phyloP scores from a whole-genome alignment of 192 early-diverging fungal species.

The Mortierella hygrophila region DNA sequence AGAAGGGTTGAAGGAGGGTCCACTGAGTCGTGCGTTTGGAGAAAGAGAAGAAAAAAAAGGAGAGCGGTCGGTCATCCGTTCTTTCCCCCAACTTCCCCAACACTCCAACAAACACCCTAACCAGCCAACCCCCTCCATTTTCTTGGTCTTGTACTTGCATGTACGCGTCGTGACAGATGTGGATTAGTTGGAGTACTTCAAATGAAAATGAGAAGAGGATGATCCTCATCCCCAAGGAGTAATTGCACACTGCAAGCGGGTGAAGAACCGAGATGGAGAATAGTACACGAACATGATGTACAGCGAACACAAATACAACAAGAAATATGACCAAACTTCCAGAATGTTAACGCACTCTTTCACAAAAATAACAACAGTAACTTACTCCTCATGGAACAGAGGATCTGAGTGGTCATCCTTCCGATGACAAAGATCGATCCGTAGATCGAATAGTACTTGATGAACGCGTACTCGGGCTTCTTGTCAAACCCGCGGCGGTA shows the following conservation, averaged over 20 bases:
- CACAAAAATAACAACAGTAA: neutral
- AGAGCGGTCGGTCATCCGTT: neutral
- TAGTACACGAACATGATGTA: neutral
- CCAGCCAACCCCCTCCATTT: neutral
- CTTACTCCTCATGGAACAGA: constrained; percentile 49
- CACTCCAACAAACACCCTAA: neutral
- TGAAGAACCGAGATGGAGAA: neutral
- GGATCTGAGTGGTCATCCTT: constrained; percentile 46
- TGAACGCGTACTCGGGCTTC: constrained; percentile 48
- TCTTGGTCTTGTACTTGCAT: neutral
- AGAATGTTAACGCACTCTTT: neutral
- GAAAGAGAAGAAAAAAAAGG: neutral
- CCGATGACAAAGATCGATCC: constrained; percentile 54
- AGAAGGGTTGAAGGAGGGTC: neutral
- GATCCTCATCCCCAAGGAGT: too few relatives aligned
- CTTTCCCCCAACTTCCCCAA: neutral
- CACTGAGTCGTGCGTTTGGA: neutral
- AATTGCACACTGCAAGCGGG: too few relatives aligned
- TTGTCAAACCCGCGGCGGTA: constrained; percentile 51
- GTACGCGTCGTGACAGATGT: neutral
- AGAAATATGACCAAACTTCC: neutral
- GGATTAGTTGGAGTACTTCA: too few relatives aligned
- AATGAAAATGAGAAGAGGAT: too few relatives aligned
- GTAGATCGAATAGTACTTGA: constrained; percentile 56
- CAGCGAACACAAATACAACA: neutral